These are phyloP conservation scores for Apiospora pterosperma DNA, from an alignment of 2,329 filamentous ascomycete genomes.

Conservation along the genomic window DNA sequence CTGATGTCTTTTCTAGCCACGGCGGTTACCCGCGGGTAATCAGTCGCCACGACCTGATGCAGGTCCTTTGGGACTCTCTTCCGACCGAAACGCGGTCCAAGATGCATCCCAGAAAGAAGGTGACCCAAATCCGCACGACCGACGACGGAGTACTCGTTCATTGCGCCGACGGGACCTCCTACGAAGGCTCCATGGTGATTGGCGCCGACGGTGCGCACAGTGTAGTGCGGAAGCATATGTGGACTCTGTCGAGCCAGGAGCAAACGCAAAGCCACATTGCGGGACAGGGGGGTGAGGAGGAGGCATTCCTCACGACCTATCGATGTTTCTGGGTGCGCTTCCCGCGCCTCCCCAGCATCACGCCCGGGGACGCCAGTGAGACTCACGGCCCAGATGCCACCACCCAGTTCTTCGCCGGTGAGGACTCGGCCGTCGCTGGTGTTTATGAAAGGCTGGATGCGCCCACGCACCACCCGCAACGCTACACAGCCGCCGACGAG, in stretches of 20 bases:
- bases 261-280: background rate
- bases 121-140: background rate
- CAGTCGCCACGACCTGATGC: conserved; percentile 32
- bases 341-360: conserved; percentile 14
- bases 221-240: conserved; percentile 28
- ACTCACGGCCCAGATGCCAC: conserved; percentile 25
- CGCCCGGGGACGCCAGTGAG: conserved; percentile 24
- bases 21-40: conserved; percentile 25
- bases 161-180: conserved; percentile 30
- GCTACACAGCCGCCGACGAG: conserved; percentile 23
- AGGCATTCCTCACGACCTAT: conserved; percentile 29
- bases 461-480: conserved; percentile 18
- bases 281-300: conserved; percentile 17
- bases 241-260: conserved; percentile 6
- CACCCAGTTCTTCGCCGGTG: conserved; percentile 25
- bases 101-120: conserved; percentile 23
- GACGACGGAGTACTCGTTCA: background rate
- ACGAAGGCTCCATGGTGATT: conserved; percentile 34
- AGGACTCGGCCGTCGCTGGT: conserved; percentile 27
- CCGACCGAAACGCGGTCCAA: conserved; percentile 20
- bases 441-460: conserved; percentile 27
- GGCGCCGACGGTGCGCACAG: conserved; percentile 41
- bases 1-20: conserved; percentile 14
- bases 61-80: conserved; percentile 27
- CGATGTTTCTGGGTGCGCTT: conserved; percentile 32